Base-by-base conservation (phyloP, 2,329 filamentous ascomycete genomes). In the Shiraia bambusicola region DNA sequence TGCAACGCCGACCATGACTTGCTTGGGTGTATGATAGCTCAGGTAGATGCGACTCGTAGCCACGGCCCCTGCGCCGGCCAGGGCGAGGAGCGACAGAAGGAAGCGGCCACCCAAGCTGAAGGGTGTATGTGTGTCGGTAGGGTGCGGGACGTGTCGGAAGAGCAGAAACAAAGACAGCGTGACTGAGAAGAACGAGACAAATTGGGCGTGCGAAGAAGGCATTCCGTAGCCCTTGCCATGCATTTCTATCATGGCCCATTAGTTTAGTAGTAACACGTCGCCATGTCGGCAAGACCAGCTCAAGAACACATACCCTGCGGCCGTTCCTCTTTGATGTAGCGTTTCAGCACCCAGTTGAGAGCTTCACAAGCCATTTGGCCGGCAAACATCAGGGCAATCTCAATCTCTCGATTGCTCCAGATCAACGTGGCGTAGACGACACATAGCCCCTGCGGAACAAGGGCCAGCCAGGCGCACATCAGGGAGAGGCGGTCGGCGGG, bases 181-280 rank as follows among this genome's bases (percentile, higher is more conserved):
- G 42, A 95, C 73, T 43, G 88, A 86, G 79, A 95, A 97, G 75
- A 89, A 98, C 41, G 86, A 80, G 47, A 92, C 87, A 67, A 96
- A 98, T 73, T 98, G 93, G 7, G 93, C 87, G 72, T 98, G 93
- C 27, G 91, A 96, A 6, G 81, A 84, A 9, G 93, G 93, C 94
- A 98, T 98, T 58, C 93, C 94, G 65, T 98, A 98, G 51, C 93
- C 93, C 69, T 95, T 95, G 41, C 89, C 81, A 62, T 91, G 83
- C 75, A 84, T 82, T 69, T 81, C 80, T 83, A 40, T 16, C 4
- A 37, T 13, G 13, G 29, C 28, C 58, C 28, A 54, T 49, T 34
- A 29, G 13, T 11, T 12, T 37, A n/a, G 25, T 34, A 19, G 7
- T 30, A 19, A 34, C 6, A 33, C 14, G 26, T n/a, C 7, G 15